A percentile compares a stretch with the other conserved stretches of the same genome.
Evolutionary conservation across 768 basidiomycete species (phyloP).

Genomic region (Scleroderma citrinum): DNA sequence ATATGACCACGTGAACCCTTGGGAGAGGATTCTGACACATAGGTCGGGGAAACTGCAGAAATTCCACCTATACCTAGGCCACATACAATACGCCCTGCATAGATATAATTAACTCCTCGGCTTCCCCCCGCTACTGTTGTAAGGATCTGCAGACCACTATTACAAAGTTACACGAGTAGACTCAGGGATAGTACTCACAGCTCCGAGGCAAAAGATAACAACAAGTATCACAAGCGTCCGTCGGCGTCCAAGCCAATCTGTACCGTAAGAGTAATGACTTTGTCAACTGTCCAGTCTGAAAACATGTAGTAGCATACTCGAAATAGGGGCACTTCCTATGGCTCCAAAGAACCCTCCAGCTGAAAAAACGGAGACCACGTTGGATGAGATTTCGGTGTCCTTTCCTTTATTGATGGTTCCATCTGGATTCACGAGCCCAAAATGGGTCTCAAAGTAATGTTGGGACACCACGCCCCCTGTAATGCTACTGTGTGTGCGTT

Average conservation of each 20-base stretch:
- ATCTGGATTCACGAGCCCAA: slow-evolving; percentile 15
- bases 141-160: background rate
- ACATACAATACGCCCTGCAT: slow-evolving; percentile 43
- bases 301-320: slow-evolving; percentile 38
- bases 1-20: slow-evolving; percentile 42
- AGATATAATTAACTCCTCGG: slow-evolving; percentile 53
- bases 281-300: background rate
- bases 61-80: slow-evolving; percentile 58
- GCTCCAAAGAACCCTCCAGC: slow-evolving; percentile 77
- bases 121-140: slow-evolving; percentile 38
- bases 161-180: background rate
- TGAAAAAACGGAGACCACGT: slow-evolving; percentile 86
- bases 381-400: slow-evolving; percentile 48
- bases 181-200: slow-evolving; percentile 35
- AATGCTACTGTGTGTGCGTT: slow-evolving; percentile 40
- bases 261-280: background rate
- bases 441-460: background rate
- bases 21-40: slow-evolving; percentile 47
- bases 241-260: slow-evolving; percentile 62
- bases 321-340: slow-evolving; percentile 57
- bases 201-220: slow-evolving; percentile 63
- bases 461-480: slow-evolving; percentile 66
- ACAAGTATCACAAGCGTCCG: slow-evolving; percentile 57
- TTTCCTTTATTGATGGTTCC: slow-evolving; percentile 35
- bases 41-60: slow-evolving; percentile 44